Evolutionary conservation across 208 protist species (phyloP).

Genomic region (Leishmania arabica): DNA sequence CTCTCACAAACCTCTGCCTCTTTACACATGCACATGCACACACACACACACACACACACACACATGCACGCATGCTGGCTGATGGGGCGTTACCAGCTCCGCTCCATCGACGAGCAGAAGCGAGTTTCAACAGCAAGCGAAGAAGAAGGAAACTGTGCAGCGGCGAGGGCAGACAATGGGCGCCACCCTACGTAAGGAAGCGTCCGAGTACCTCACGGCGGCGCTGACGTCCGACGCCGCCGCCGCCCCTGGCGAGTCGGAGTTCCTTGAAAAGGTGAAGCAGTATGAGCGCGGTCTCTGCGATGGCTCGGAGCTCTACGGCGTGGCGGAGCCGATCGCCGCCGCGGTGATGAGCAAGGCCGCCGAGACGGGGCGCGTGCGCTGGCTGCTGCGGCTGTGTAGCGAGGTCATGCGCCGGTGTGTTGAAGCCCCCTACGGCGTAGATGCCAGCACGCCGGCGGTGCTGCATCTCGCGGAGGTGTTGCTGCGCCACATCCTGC

Average conservation of each 20-base stretch:
- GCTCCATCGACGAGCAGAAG: neutral
- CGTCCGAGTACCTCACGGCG: conserved; percentile 44
- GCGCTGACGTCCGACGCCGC: conserved; percentile 24
- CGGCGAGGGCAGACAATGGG: conserved; percentile 31
- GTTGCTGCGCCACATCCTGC: conserved; percentile 58
- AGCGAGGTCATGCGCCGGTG: conserved; percentile 32
- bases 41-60: neutral
- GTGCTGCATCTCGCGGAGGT: conserved; percentile 55
- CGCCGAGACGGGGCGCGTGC: conserved; percentile 33
- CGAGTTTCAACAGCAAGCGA: neutral
- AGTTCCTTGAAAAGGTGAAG: conserved; percentile 39
- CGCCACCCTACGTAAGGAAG: conserved; percentile 57
- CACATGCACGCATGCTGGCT: neutral
- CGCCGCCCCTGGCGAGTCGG: conserved; percentile 23
- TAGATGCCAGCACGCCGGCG: conserved; percentile 29
- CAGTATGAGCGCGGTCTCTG: conserved; percentile 44
- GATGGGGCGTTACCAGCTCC: neutral
- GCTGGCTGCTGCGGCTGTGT: conserved; percentile 64
- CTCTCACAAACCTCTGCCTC: neutral
- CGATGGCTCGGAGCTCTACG: conserved; percentile 50
- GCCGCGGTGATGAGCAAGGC: conserved; percentile 26
- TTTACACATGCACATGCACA: neutral
- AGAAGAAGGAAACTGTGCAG: neutral
- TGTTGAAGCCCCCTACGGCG: conserved; percentile 26
- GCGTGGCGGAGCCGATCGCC: conserved; percentile 48